Conservation (phyloP, 2,329 filamentous ascomycete genomes). For the Chaetomium sp. region DNA sequence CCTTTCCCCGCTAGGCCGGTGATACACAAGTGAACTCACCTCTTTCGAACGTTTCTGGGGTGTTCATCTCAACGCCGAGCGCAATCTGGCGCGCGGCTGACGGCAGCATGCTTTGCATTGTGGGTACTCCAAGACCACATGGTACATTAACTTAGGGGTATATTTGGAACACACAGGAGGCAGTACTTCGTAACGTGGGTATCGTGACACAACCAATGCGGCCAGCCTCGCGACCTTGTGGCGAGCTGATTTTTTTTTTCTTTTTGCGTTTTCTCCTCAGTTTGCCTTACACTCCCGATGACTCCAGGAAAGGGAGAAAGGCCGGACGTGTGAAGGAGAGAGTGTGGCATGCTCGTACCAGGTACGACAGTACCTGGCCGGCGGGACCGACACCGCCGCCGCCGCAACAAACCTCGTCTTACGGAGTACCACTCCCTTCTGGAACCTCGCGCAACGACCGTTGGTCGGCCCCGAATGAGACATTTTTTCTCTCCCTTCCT, state of each 20-base stretch:
- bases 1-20: too few relatives aligned
- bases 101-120: background rate
- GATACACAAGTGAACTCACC: too few relatives aligned
- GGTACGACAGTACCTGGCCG: background rate
- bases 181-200: background rate
- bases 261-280: background rate
- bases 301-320: background rate
- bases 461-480: background rate
- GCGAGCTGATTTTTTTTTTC: background rate
- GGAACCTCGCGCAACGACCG: background rate
- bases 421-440: background rate
- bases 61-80: constrained; percentile 5
- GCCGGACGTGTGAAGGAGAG: background rate
- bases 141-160: too few relatives aligned
- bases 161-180: too few relatives aligned
- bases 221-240: background rate
- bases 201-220: constrained; percentile 2
- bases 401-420: background rate
- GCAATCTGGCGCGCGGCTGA: background rate
- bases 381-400: background rate
- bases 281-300: background rate
- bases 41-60: background rate
- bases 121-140: too few relatives aligned
- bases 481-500: background rate
- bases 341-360: constrained; percentile 1